phyloP scores from a whole-genome alignment of 352 stramenopile genomes.

The Lagenidium sp. region DNA sequence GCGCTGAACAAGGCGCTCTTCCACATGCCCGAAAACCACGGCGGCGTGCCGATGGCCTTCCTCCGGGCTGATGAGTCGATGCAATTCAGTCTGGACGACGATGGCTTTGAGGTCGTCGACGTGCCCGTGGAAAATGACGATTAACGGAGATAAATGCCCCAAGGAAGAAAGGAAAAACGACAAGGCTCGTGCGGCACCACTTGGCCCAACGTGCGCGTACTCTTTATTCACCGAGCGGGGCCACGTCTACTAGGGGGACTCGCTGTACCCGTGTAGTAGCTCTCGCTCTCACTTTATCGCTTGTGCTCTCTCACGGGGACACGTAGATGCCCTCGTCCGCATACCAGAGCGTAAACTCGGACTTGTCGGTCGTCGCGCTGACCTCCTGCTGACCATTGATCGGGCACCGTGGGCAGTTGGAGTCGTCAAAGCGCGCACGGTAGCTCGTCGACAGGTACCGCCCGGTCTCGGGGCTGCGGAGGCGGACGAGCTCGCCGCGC shows the following conservation, averaged over 20 bases:
- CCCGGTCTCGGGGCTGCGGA: slow-evolving; percentile 48
- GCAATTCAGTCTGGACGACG: slow-evolving; percentile 71
- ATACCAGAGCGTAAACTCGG: slow-evolving; percentile 63
- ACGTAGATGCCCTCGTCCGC: slow-evolving; percentile 80
- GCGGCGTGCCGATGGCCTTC: slow-evolving; percentile 59
- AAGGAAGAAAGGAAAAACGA: no score
- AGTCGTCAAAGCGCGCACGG: slow-evolving; percentile 56
- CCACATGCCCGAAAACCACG: slow-evolving; percentile 62
- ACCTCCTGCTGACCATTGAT: slow-evolving; percentile 86
- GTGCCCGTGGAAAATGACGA: neutral
- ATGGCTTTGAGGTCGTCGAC: slow-evolving; percentile 74
- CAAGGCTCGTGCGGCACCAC: no score
- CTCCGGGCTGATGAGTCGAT: slow-evolving; percentile 59
- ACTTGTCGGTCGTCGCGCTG: slow-evolving; percentile 34
- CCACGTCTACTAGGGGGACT: no score
- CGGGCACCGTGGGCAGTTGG: slow-evolving; percentile 69
- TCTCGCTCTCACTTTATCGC: neutral
- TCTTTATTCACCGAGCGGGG: no score
- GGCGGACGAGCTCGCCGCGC: slow-evolving; percentile 54
- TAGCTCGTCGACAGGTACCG: slow-evolving; percentile 42
- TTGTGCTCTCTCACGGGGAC: neutral
- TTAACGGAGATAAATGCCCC: neutral
- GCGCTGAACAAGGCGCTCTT: slow-evolving; percentile 49
- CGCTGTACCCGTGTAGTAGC: neutral
- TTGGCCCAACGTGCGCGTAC: no score